phyloP scores from a whole-genome alignment of 2,329 filamentous ascomycete species.

The Cytospora leucostoma region DNA sequence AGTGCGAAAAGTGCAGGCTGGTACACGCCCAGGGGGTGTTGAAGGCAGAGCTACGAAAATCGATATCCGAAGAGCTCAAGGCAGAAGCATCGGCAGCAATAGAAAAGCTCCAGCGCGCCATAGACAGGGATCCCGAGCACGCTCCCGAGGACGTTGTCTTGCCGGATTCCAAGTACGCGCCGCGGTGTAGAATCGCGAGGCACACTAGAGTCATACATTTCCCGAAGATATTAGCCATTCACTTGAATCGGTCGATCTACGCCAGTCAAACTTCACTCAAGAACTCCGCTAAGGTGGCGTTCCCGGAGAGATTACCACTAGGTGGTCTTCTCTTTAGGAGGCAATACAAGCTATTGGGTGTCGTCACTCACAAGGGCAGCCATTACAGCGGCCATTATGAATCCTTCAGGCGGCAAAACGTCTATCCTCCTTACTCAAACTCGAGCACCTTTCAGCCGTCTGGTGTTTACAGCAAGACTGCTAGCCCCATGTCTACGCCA shows the following conservation, averaged over 20 bases:
- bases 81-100: conserved; percentile 59
- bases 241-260: conserved; percentile 91
- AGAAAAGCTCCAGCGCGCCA: conserved; percentile 64
- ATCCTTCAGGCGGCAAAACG: conserved; percentile 84
- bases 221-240: conserved; percentile 86
- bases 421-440: conserved; percentile 79
- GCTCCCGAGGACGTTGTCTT: conserved; percentile 71
- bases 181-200: conserved; percentile 81
- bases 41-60: conserved; percentile 58
- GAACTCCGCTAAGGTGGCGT: conserved; percentile 91
- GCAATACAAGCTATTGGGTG: conserved; percentile 79
- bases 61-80: conserved; percentile 54
- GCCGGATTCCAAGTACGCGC: conserved; percentile 72
- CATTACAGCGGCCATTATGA: conserved; percentile 98
- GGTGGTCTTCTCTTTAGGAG: conserved; percentile 77
- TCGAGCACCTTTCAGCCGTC: conserved; percentile 76
- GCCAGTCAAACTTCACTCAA: conserved; percentile 76
- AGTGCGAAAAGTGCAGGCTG: conserved; percentile 90
- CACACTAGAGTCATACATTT: conserved; percentile 86
- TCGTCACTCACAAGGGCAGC: conserved; percentile 92
- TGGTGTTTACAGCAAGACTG: conserved; percentile 68
- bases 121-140: conserved; percentile 80
- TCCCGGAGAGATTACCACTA: conserved; percentile 82
- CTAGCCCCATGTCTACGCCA: conserved; percentile 55
- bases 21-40: conserved; percentile 71